Evolutionary conservation across 305 asterid species (phyloP).

Genomic region (Coffea humblotiana): DNA sequence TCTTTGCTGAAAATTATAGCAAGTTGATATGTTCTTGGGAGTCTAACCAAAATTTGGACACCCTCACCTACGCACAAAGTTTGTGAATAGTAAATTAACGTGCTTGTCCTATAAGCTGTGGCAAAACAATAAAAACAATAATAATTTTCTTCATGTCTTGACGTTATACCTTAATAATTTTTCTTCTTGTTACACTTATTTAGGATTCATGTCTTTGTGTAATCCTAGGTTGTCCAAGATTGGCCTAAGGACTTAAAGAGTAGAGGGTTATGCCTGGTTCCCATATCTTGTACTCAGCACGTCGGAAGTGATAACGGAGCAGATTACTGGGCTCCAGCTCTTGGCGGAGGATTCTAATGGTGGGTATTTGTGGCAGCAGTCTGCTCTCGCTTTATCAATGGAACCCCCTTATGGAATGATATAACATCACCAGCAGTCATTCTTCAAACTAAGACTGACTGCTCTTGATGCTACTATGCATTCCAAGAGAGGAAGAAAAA

Average conservation of each 20-base stretch:
- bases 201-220: not conserved
- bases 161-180: not conserved
- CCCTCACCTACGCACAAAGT: too few species aligned
- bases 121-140: not conserved
- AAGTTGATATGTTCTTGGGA: not conserved
- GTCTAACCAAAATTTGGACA: not conserved
- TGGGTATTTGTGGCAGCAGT: not conserved
- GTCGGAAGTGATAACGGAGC: conserved; percentile 66
- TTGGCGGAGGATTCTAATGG: conserved; percentile 63
- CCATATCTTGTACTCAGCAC: conserved; percentile 67
- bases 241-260: conserved; percentile 60
- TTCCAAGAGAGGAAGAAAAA: conserved; percentile 2
- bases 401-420: conserved; percentile 10
- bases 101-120: not conserved
- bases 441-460: conserved; percentile 51
- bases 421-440: conserved; percentile 75
- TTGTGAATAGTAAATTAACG: too few species aligned
- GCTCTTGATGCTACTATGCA: conserved; percentile 60
- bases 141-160: not conserved
- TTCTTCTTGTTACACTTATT: not conserved
- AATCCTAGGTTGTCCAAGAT: conserved; percentile 41
- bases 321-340: conserved; percentile 76
- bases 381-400: not conserved
- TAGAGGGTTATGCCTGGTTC: conserved; percentile 83
- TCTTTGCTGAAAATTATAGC: not conserved